A percentile compares a stretch with the other conserved stretches of the same genome.
Conservation (phyloP, 2,329 filamentous ascomycete species). For the Penicillium fuscoglaucum region DNA sequence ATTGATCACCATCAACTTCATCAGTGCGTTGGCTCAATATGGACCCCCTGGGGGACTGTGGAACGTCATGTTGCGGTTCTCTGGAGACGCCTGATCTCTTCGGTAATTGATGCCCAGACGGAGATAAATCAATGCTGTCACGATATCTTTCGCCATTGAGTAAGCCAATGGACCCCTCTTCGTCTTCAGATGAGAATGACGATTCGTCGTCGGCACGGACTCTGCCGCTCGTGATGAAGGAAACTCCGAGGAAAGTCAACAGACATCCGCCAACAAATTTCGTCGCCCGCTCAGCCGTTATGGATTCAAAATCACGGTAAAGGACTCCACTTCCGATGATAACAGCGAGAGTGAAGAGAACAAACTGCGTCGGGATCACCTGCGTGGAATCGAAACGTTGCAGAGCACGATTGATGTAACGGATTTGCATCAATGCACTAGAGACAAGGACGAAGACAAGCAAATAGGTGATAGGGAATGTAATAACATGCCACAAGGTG, state of each 20-base stretch:
- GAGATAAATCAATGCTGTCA: conserved; percentile 36
- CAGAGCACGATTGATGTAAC: conserved; percentile 86
- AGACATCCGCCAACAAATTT: conserved; percentile 91
- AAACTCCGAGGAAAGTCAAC: conserved; percentile 94
- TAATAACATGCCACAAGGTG: conserved; percentile 82
- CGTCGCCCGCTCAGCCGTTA: conserved; percentile 67
- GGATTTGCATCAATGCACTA: conserved; percentile 94
- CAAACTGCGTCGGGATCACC: conserved; percentile 97
- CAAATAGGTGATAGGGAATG: conserved; percentile 87
- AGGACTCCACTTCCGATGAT: conserved; percentile 91
- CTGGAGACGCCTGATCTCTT: conserved; percentile 19
- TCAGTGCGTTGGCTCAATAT: conserved; percentile 35
- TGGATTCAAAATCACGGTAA: conserved; percentile 91
- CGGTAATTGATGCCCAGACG: conserved; percentile 22
- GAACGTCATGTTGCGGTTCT: conserved; percentile 17
- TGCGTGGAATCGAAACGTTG: conserved; percentile 96
- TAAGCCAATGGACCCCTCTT: conserved; percentile 55
- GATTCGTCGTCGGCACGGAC: conserved; percentile 58
- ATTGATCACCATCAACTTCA: conserved; percentile 35
- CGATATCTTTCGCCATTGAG: conserved; percentile 41
- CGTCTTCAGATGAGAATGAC: conserved; percentile 64
- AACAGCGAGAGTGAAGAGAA: conserved; percentile 92
- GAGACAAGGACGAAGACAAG: conserved; percentile 75
- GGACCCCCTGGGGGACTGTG: conserved; percentile 36
- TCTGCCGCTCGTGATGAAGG: conserved; percentile 88